Evolutionary conservation across 768 basidiomycete genomes (phyloP), one percentile per base, ranked within the genome.

Genomic region (Pulveroboletus ravenelii): DNA sequence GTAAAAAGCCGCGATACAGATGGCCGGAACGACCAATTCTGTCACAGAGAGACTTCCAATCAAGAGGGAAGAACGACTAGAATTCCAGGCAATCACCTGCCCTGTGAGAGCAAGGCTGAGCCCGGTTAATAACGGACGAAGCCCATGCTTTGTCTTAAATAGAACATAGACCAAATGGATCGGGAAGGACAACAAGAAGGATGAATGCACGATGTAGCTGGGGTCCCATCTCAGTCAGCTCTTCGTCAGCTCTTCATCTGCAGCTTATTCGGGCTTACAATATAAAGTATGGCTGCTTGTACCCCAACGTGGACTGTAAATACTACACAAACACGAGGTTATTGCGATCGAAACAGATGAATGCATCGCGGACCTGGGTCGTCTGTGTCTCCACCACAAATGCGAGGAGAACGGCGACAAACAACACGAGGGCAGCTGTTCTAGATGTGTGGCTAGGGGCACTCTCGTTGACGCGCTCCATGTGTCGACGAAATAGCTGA

Each of bases 141-240:
- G 57, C 3, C 84, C 73, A 32, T 77, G 67, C 39, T 75, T 65
- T 15, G 80, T 74, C 35, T 74, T 78, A 41, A 76, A 45, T 7
- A 69, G 64, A 25, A 97, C 79, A 59, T 83, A 81, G 20, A 83
- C 55, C 17, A 94, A 67, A 70, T 98, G 95, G 12, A 90, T 60
- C 0, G 93, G 93, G 56, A 94, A 87, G 56, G 89, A 81, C 54
- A 94, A 60, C 15, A 74, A 62, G 67, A 97, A 88, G 1, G 79
- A 75, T 3, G 89, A 87, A 66, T 98, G 95, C 5, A 93, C 92
- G 48, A 93, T 65, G 68, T 88, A 96, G 68, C 92, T 93, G 61
- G 20, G 34, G 35, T 35, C 18, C 29, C 12, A 38, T 29, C 38
- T 61, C 47, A 39, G 53, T 51, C 35, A 6, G n/a, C 13, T 5